Evolutionary conservation across 345 rosid species (phyloP).

Genomic region (Draba incana): DNA sequence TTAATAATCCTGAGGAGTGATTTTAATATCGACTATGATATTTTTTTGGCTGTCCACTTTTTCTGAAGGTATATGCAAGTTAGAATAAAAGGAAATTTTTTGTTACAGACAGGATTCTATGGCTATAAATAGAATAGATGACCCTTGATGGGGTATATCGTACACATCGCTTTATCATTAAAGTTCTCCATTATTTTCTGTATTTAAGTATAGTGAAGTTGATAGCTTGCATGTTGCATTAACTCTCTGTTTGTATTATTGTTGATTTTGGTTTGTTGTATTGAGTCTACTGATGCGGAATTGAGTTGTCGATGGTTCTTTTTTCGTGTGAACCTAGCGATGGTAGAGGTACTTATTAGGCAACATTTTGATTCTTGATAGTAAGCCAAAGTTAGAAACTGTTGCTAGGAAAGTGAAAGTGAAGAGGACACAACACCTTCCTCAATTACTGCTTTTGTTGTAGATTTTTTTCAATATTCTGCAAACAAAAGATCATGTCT

Average conservation of each 20-base stretch:
- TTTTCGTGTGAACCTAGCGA: slow-evolving; percentile 22
- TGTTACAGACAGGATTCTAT: slow-evolving; percentile 18
- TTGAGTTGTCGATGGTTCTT: neutral
- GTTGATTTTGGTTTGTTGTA: slow-evolving; percentile 26
- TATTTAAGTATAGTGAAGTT: slow-evolving; percentile 24
- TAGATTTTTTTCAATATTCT: slow-evolving; percentile 1
- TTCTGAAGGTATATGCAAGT: neutral
- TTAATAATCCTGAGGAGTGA: slow-evolving; percentile 13
- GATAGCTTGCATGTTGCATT: slow-evolving; percentile 29
- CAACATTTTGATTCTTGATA: slow-evolving; percentile 22
- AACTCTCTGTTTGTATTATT: slow-evolving; percentile 19
- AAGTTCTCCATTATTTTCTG: slow-evolving; percentile 32
- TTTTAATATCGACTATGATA: slow-evolving; percentile 6
- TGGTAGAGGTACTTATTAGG: slow-evolving; percentile 23
- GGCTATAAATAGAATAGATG: slow-evolving; percentile 16
- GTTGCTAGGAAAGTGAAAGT: slow-evolving; percentile 33
- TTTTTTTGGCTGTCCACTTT: slow-evolving; percentile 18
- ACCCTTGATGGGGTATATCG: slow-evolving; percentile 31
- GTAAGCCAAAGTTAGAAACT: slow-evolving; percentile 33
- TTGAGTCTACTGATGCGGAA: slow-evolving; percentile 3
- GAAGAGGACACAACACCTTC: slow-evolving; percentile 15
- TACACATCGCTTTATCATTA: slow-evolving; percentile 19
- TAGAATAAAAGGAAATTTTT: neutral
- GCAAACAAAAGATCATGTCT: slow-evolving; percentile 31
- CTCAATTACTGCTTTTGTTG: slow-evolving; percentile 22